Evolutionary conservation across 345 rosid species (phyloP), one percentile per base, ranked within the genome.

Genomic region (Salix purpurea): DNA sequence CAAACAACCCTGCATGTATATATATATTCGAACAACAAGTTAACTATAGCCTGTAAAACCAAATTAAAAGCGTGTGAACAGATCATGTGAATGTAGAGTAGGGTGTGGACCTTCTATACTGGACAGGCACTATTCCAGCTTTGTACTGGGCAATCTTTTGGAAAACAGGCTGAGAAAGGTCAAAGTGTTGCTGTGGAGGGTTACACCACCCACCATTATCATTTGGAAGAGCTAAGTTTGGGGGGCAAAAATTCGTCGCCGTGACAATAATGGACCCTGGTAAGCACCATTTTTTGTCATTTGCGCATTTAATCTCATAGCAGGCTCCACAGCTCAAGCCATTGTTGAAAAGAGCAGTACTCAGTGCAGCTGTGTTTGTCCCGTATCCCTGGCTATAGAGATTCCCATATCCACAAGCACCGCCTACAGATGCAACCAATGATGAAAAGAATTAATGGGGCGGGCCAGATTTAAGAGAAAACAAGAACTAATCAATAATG

Each of bases 201-300:
- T 72, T 72, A 37, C 75, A 72, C 75, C 75, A 72, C 8, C 75
- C 76, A 39, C 76, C 76, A 40, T 24, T n/a, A 39, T 60, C 40
- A 2, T 73, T 73, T 4, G 76, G 76, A 28, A 58, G 34, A 6
- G 68, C 76, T 37, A 2, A n/a, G 34, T 73, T 73, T 61, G 68
- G 76, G 15, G 76, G 76, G 54, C 76, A 73, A 61, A 73, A 73
- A 73, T 73, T 73, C 40, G 76, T 73, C 9, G 67, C 76, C 24
- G 76, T 60, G 34, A 73, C 42, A 7, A 60, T 73, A 14, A 73
- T 73, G 7, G 67, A 73, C 30, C 56, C 76, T 2, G 8, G 50
- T 24, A 60, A 60, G 50, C 76, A 73, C 76, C 76, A 40, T 23
- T 5, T 36, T 0, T 39, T 60, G 15, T 73, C 76, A 39, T 60